These are phyloP conservation scores for Nannizzia gypsea DNA, from an alignment of 2,329 filamentous ascomycete species.

Conservation along the genomic window DNA sequence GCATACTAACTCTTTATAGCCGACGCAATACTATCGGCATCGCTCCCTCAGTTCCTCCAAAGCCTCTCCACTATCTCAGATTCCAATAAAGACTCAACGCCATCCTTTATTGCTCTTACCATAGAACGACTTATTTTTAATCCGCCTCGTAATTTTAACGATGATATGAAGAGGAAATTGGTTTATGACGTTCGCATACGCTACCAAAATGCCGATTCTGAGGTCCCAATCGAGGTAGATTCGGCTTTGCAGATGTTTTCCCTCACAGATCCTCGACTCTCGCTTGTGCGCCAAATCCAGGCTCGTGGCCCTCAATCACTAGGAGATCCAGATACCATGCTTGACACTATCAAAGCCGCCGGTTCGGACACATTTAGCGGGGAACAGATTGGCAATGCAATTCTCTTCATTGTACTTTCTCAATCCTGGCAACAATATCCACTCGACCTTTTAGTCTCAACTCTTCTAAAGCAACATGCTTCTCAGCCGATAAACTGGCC, in stretches of 20 bases:
- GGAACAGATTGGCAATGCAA: conserved; percentile 67
- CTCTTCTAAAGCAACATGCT: conserved; percentile 43
- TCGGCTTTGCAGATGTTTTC: conserved; percentile 36
- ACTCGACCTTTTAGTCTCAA: conserved; percentile 54
- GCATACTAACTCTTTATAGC: conserved; percentile 41
- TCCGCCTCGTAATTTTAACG: conserved; percentile 74
- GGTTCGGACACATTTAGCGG: conserved; percentile 58
- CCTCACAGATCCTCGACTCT: conserved; percentile 30
- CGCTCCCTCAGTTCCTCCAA: conserved; percentile 64
- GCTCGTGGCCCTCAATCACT: conserved; percentile 64
- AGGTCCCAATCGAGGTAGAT: conserved; percentile 33
- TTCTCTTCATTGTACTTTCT: conserved; percentile 58
- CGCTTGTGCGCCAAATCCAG: conserved; percentile 55
- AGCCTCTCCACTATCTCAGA: conserved; percentile 56
- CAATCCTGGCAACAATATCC: conserved; percentile 53
- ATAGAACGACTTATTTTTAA: conserved; percentile 79
- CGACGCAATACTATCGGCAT: conserved; percentile 77
- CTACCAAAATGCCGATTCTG: conserved; percentile 46
- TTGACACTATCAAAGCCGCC: conserved; percentile 45
- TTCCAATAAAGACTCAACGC: conserved; percentile 53
- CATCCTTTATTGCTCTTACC: conserved; percentile 63
- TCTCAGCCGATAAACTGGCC: conserved; percentile 51
- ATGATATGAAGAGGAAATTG: conserved; percentile 57
- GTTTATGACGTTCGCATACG: conserved; percentile 54
- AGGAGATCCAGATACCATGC: conserved; percentile 57